Base-by-base conservation (phyloP, 106 monocot species). In the Platanthera guangdongensis region DNA sequence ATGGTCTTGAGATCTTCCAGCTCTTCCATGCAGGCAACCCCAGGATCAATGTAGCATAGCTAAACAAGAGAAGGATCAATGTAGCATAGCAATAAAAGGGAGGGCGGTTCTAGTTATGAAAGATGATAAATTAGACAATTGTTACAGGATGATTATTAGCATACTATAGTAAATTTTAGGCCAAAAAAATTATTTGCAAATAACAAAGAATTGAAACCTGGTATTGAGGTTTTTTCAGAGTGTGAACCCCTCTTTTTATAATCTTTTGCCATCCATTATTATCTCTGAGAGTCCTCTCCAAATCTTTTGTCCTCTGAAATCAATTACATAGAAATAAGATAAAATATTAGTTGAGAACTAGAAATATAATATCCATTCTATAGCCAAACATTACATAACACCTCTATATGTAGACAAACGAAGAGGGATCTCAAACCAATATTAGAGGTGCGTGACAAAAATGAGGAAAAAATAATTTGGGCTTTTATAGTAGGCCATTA, bases 171-270 rank as follows among this genome's bases (percentile, higher is more conserved):
- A 1, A 3, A 1, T 39, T 39, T 39, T 1, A 39, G 39, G 39
- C 39, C 39, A 39, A 39, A 39, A 39, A 39, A 39, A 3, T 39
- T 39, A 39, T 39, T 39, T 39, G 39, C 39, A 39, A 39, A 39
- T 39, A 39, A 39, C 39, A 39, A 39, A 39, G 39, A 39, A 73
- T 75, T 6, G 15, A 62, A 32, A 99, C 97, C 94, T 99, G 97
- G 75, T 99, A 99, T 18, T 99, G 97, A 75, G 88, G 86, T 80
- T 94, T 94, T 78, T 80, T 94, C 46, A 94, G 62, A 21, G 97
- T 91, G 79, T 92, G 91, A 6, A 84, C 57, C 32, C 94, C 94
- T 83, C 97, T 89, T 85, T 99, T 99, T 72, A 99, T 80, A 45
- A 91, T 65, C 50, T 80, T 79, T 78, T 99, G 89, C 97, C 97